Conservation (phyloP, 1,284 basidiomycete species). For the Fomitopsis pinicola region DNA sequence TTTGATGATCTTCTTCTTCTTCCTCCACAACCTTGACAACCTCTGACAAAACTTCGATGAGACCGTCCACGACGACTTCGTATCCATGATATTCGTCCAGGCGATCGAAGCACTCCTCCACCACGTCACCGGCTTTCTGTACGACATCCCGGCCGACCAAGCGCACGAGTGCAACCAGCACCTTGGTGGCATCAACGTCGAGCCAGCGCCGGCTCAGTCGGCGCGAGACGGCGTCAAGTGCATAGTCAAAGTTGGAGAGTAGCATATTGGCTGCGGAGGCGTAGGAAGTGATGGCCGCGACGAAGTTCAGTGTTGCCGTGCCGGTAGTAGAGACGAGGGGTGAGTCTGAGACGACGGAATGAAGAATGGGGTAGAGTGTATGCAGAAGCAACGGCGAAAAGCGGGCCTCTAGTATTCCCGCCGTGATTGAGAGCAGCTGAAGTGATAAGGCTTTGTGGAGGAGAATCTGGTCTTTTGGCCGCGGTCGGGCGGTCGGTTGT, state of each 20-base stretch:
- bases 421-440: constrained; percentile 66
- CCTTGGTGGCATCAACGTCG: constrained; percentile 75
- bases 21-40: constrained; percentile 69
- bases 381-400: constrained; percentile 76
- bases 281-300: constrained; percentile 72
- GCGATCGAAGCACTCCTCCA: constrained; percentile 93
- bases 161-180: constrained; percentile 78
- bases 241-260: constrained; percentile 92
- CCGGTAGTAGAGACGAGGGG: constrained; percentile 69
- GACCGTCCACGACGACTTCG: constrained; percentile 75
- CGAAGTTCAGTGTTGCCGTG: constrained; percentile 61
- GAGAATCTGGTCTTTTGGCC: constrained; percentile 34
- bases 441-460: constrained; percentile 64
- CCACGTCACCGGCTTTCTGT: constrained; percentile 82
- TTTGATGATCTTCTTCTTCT: constrained; percentile 37
- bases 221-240: constrained; percentile 82
- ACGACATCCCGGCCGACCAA: constrained; percentile 84
- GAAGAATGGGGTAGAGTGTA: constrained; percentile 79
- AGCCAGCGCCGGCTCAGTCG: constrained; percentile 74
- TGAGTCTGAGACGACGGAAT: constrained; percentile 71
- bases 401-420: constrained; percentile 60
- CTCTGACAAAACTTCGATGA: constrained; percentile 82
- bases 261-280: constrained; percentile 82
- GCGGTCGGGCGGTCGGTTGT: constrained; percentile 16
- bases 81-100: constrained; percentile 94